Evolutionary conservation across 2,329 filamentous ascomycete genomes (phyloP).

Genomic region (Podosphaera fusca): DNA sequence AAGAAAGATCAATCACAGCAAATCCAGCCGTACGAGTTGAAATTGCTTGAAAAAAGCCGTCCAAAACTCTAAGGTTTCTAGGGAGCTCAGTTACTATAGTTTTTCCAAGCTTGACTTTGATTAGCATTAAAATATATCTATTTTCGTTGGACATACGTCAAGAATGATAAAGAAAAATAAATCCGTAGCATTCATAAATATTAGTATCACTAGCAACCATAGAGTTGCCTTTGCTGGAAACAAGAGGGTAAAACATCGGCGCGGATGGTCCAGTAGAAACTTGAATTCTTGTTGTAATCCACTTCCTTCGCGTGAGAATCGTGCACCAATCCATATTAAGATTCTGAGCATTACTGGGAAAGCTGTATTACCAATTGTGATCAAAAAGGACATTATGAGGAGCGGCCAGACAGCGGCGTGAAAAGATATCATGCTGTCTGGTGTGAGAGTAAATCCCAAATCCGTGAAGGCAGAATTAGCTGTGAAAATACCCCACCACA

Average conservation of each 20-base stretch:
- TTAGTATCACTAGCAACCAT: slow-evolving; percentile 80
- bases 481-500: slow-evolving; percentile 89
- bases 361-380: slow-evolving; percentile 84
- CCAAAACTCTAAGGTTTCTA: slow-evolving; percentile 52
- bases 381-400: slow-evolving; percentile 59
- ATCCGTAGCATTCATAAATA: slow-evolving; percentile 64
- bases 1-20: slow-evolving; percentile 51
- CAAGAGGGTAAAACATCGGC: slow-evolving; percentile 83
- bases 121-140: slow-evolving; percentile 4
- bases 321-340: slow-evolving; percentile 64
- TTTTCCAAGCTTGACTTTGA: slow-evolving; percentile 37
- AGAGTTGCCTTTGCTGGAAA: slow-evolving; percentile 81
- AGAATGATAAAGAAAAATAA: slow-evolving; percentile 80
- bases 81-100: slow-evolving; percentile 43
- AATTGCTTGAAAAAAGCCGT: slow-evolving; percentile 75
- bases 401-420: slow-evolving; percentile 53
- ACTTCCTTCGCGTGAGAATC: slow-evolving; percentile 38
- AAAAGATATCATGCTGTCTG: slow-evolving; percentile 86
- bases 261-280: slow-evolving; percentile 82
- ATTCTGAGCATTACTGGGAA: slow-evolving; percentile 90
- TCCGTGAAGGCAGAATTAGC: slow-evolving; percentile 80
- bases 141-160: slow-evolving; percentile 35
- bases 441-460: slow-evolving; percentile 76
- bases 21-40: slow-evolving; percentile 84
- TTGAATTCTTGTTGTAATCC: slow-evolving; percentile 72